These are phyloP conservation scores for Piromyces finnis DNA, from an alignment of 192 early-diverging fungal species.

Conservation along the genomic window DNA sequence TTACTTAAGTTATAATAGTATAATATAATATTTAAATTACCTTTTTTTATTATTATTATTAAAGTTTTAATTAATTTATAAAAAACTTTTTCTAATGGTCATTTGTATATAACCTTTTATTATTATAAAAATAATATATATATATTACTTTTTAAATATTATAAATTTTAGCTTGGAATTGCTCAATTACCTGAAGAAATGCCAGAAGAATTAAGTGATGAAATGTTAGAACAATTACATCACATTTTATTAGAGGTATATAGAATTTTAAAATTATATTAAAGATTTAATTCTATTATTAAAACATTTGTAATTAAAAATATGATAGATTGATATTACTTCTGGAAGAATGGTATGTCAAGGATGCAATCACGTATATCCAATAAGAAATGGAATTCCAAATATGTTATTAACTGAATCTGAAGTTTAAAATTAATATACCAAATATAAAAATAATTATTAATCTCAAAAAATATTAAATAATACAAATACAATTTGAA, in stretches of 20 bases:
- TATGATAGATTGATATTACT: slow-evolving; percentile 67
- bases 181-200: slow-evolving; percentile 38
- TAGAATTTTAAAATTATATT: no score
- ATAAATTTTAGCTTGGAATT: slow-evolving; percentile 39
- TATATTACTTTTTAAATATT: not conserved
- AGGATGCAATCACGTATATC: slow-evolving; percentile 75
- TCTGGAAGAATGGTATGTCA: slow-evolving; percentile 82
- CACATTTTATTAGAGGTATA: slow-evolving; percentile 64
- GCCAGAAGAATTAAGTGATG: slow-evolving; percentile 39
- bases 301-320: no score
- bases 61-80: no score
- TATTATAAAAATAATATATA: no score
- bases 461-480: not conserved
- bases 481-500: not conserved
- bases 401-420: slow-evolving; percentile 74
- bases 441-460: not conserved
- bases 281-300: not conserved
- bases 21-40: no score
- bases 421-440: slow-evolving; percentile 37
- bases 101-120: no score
- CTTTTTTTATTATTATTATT: no score
- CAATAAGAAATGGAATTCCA: slow-evolving; percentile 83
- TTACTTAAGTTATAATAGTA: no score
- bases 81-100: no score
- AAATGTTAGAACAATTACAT: slow-evolving; percentile 57